phyloP scores from a whole-genome alignment of 129 eudicot species.

The Dittrichia graveolens region DNA sequence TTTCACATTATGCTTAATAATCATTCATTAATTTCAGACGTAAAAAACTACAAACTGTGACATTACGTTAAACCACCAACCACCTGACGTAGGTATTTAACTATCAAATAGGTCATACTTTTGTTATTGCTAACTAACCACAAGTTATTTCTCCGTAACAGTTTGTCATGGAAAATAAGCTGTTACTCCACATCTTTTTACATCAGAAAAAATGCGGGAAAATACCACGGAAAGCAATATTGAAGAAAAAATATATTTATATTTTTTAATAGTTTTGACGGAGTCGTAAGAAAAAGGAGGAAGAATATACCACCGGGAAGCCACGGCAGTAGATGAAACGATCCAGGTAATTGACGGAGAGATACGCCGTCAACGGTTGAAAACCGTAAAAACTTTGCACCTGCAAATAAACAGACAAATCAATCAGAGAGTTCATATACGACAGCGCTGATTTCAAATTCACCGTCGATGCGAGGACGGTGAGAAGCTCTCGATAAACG shows the following conservation, averaged over 20 bases:
- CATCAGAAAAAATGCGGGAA: background rate
- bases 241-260: too few relatives aligned
- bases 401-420: constrained; percentile 37
- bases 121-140: too few relatives aligned
- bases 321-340: constrained; percentile 74
- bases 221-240: too few relatives aligned
- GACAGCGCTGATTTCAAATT: constrained; percentile 13
- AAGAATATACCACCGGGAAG: constrained; percentile 64
- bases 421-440: background rate
- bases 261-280: background rate
- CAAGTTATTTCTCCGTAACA: too few relatives aligned
- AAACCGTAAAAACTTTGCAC: constrained; percentile 77
- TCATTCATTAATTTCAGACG: too few relatives aligned
- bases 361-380: constrained; percentile 89
- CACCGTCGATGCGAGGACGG: background rate
- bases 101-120: too few relatives aligned
- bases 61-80: too few relatives aligned
- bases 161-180: background rate
- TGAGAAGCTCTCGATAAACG: background rate
- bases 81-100: too few relatives aligned
- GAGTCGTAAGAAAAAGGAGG: constrained; percentile 4
- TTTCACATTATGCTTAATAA: too few relatives aligned
- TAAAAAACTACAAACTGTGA: too few relatives aligned
- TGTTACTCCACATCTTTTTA: background rate
- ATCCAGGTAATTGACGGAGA: constrained; percentile 84